phyloP scores from a whole-genome alignment of 495 filamentous ascomycete species.

The Polyplosphaeria fusca region DNA sequence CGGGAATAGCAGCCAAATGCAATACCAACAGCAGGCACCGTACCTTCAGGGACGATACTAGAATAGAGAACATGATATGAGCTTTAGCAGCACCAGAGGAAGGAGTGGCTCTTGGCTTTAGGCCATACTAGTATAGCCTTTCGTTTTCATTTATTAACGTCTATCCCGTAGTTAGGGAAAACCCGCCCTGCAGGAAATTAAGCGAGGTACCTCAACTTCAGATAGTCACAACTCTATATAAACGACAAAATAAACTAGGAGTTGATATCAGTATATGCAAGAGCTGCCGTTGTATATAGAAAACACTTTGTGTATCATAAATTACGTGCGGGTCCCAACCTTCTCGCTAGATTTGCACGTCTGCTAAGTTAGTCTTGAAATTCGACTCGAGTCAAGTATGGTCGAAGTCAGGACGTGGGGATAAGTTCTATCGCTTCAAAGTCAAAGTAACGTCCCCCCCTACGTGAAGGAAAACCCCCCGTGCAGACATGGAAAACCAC shows the following conservation, averaged over 20 bases:
- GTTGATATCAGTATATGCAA: conserved; percentile 2
- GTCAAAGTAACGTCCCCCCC: background rate
- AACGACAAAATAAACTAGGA: conserved; percentile 7
- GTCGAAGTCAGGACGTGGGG: too few relatives aligned
- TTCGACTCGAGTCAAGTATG: too few relatives aligned
- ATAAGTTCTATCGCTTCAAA: too few relatives aligned
- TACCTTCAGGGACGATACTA: too few relatives aligned
- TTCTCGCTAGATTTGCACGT: conserved; percentile 2
- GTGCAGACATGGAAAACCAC: conserved; percentile 9
- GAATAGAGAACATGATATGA: too few relatives aligned
- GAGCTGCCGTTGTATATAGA: conserved; percentile 1
- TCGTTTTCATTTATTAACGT: conserved; percentile 12
- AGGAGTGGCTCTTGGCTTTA: too few relatives aligned
- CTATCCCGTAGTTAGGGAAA: conserved; percentile 15
- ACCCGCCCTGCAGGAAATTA: conserved; percentile 12
- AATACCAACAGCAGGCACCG: conserved; percentile 1
- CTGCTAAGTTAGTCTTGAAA: too few relatives aligned
- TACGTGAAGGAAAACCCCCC: background rate
- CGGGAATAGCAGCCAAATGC: background rate
- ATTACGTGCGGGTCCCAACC: conserved; percentile 1
- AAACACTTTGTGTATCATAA: conserved; percentile 4
- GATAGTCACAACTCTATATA: conserved; percentile 6
- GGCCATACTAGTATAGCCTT: too few relatives aligned
- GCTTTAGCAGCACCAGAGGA: too few relatives aligned
- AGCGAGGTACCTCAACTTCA: conserved; percentile 19